These are phyloP conservation scores for Gossypium gossypioides DNA, from an alignment of 441 rosid species.

Conservation along the genomic window DNA sequence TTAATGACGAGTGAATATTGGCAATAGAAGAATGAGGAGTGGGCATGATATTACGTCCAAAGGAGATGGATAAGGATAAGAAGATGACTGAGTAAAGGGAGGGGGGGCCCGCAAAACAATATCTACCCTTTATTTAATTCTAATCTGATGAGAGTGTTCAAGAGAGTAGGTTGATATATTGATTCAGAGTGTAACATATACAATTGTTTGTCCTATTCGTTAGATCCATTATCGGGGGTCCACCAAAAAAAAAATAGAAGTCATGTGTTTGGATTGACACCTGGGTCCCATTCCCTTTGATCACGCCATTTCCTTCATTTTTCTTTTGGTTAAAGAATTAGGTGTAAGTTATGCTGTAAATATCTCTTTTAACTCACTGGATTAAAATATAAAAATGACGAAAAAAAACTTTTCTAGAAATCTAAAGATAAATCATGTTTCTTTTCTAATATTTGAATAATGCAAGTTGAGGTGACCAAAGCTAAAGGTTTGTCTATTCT, in stretches of 20 bases:
- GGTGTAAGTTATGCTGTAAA: no score
- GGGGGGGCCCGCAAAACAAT: slow-evolving; percentile 31
- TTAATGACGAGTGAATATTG: not conserved
- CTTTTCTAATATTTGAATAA: not conserved
- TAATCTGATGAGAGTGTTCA: not conserved
- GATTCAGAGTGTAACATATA: slow-evolving; percentile 17
- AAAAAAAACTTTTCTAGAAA: no score
- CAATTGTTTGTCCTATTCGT: slow-evolving; percentile 21
- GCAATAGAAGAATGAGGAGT: slow-evolving; percentile 8
- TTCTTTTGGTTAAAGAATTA: not conserved
- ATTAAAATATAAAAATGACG: no score
- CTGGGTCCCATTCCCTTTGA: slow-evolving; percentile 10
- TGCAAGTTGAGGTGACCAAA: not conserved
- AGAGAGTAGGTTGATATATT: slow-evolving; percentile 4
- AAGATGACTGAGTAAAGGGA: slow-evolving; percentile 10
- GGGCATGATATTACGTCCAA: not conserved
- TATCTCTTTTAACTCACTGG: no score
- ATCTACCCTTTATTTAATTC: slow-evolving; percentile 4
- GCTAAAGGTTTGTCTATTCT: not conserved
- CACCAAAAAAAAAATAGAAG: not conserved
- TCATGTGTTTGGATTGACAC: slow-evolving; percentile 1
- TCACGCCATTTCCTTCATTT: not conserved
- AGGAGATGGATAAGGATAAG: slow-evolving; percentile 38
- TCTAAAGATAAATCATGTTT: no score
- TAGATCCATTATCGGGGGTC: slow-evolving; percentile 13